These are phyloP conservation scores for Cystofilobasidium bisporidii DNA, from an alignment of 768 basidiomycete species.

Conservation along the genomic window DNA sequence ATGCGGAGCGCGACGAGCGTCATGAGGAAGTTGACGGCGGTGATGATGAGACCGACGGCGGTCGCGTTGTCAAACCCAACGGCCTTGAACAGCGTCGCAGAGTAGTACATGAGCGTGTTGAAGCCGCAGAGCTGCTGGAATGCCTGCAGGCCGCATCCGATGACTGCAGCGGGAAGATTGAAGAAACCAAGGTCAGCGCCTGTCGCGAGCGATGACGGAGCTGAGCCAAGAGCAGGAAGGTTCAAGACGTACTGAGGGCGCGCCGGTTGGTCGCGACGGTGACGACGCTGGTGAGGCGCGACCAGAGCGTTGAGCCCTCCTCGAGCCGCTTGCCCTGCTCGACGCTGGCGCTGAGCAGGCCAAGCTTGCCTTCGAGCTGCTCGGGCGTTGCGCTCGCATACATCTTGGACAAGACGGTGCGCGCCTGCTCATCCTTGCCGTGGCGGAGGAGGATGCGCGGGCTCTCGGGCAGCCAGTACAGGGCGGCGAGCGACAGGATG, in stretches of 20 bases:
- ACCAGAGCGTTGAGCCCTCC: conserved; percentile 52
- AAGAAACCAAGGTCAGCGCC: background rate
- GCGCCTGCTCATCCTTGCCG: conserved; percentile 49
- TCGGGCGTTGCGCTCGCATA: conserved; percentile 56
- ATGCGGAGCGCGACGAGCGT: conserved; percentile 58
- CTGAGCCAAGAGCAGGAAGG: background rate
- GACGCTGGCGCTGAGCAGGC: conserved; percentile 54
- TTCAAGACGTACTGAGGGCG: conserved; percentile 52
- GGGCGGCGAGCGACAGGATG: conserved; percentile 51
- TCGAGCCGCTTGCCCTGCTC: conserved; percentile 52
- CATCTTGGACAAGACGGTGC: conserved; percentile 53
- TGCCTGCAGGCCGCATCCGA: conserved; percentile 71
- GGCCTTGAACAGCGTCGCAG: conserved; percentile 66
- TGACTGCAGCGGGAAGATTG: conserved; percentile 43
- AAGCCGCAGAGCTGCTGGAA: conserved; percentile 69
- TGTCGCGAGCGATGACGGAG: conserved; percentile 1
- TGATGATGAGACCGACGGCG: conserved; percentile 67
- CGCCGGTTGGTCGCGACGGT: conserved; percentile 54
- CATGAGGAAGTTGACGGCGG: conserved; percentile 68
- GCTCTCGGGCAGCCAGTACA: conserved; percentile 66
- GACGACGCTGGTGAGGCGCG: conserved; percentile 52
- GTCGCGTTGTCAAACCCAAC: conserved; percentile 76
- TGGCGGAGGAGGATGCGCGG: conserved; percentile 61
- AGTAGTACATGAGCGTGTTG: conserved; percentile 56
- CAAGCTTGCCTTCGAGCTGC: conserved; percentile 60